Evolutionary conservation across 1,284 basidiomycete genomes (phyloP).

Genomic region (Ganoderma leucocontextum): DNA sequence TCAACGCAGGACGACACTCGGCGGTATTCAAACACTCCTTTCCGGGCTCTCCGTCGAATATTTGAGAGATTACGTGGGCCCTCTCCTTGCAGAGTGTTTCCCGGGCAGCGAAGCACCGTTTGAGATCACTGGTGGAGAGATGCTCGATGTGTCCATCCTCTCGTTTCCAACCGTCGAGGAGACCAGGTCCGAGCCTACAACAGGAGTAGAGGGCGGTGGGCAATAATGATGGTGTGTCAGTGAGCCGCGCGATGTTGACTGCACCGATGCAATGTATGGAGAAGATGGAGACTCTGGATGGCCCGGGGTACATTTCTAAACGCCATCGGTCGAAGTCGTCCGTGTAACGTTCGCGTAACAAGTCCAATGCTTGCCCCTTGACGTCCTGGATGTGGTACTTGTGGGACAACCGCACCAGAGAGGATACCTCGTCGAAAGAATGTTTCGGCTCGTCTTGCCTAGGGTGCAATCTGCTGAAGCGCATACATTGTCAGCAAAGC

Average conservation of each 20-base stretch:
- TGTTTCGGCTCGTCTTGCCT: neutral
- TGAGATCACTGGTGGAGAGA: constrained; percentile 2
- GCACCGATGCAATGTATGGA: constrained; percentile 4
- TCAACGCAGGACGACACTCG: neutral
- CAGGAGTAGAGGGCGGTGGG: constrained; percentile 13
- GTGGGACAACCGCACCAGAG: constrained; percentile 21
- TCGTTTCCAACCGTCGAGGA: constrained; percentile 8
- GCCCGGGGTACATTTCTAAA: too few relatives aligned
- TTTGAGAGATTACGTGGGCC: neutral
- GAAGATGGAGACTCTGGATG: too few relatives aligned
- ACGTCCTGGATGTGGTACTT: constrained; percentile 21
- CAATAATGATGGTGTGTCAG: constrained; percentile 10
- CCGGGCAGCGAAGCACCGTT: constrained; percentile 1
- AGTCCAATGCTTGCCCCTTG: neutral
- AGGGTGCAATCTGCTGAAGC: neutral
- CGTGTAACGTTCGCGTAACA: neutral
- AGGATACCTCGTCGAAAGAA: neutral
- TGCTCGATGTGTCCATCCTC: constrained; percentile 8
- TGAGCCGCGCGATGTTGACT: constrained; percentile 16
- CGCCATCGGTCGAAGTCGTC: neutral
- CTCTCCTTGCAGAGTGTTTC: constrained; percentile 7
- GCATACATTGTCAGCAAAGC: too few relatives aligned
- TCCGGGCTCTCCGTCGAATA: neutral
- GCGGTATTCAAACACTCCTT: neutral
- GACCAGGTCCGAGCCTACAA: neutral